These are phyloP conservation scores for Oryza punctata DNA, from an alignment of 176 grass and related monocot genomes.

Conservation along the genomic window DNA sequence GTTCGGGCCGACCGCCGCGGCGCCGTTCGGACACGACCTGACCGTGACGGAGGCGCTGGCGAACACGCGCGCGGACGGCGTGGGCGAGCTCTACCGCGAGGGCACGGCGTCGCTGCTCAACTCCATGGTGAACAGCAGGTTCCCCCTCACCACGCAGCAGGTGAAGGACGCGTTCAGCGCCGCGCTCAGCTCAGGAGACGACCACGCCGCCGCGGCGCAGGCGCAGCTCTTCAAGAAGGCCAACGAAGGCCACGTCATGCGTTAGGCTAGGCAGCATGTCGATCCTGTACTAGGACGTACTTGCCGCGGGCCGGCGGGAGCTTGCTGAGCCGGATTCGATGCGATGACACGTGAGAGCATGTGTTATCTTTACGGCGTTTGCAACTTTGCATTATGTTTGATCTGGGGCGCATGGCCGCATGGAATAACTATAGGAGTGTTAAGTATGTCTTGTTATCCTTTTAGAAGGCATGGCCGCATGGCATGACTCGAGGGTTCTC, in stretches of 20 bases:
- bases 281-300: not conserved
- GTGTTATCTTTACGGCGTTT: not conserved
- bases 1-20: conserved; percentile 52
- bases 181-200: conserved; percentile 43
- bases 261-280: conserved; percentile 10
- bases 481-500: not conserved
- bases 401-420: not conserved
- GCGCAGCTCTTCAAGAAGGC: conserved; percentile 73
- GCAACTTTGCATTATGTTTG: not conserved
- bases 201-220: conserved; percentile 51
- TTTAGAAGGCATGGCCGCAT: not conserved
- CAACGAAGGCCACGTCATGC: conserved; percentile 55
- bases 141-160: conserved; percentile 63
- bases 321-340: not conserved
- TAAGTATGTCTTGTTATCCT: not conserved
- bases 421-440: no score
- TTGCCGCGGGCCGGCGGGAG: not conserved
- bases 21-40: conserved; percentile 61
- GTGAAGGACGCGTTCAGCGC: conserved; percentile 67
- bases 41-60: conserved; percentile 71
- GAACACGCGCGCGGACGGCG: conserved; percentile 63
- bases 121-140: conserved; percentile 65
- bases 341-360: not conserved
- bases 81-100: conserved; percentile 77
- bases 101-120: conserved; percentile 84